phyloP scores from a whole-genome alignment of 1,284 basidiomycete species.

The Phylloporus sp. region DNA sequence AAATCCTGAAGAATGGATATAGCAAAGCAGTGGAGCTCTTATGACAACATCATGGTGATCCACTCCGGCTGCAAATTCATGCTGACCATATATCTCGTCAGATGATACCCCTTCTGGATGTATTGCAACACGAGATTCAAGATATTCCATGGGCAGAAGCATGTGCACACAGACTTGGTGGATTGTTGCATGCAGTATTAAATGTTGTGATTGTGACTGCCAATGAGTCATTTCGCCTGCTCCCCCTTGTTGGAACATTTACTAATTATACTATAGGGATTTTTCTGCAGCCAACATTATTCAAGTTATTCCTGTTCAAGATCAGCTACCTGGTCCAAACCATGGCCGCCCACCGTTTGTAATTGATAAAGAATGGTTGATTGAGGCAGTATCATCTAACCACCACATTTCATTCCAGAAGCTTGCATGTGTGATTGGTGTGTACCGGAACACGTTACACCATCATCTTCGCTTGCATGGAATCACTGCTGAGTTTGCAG shows the following conservation, averaged over 20 bases:
- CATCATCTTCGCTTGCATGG: constrained; percentile 1
- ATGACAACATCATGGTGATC: not conserved
- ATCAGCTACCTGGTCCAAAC: too few species aligned
- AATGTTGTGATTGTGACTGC: too few species aligned
- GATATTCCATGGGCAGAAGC: not conserved
- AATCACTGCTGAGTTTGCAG: constrained; percentile 1
- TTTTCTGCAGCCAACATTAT: too few species aligned
- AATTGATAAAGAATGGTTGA: too few species aligned
- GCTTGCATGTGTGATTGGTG: not conserved
- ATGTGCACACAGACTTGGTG: too few species aligned
- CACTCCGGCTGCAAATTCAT: not conserved
- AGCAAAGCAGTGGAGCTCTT: not conserved
- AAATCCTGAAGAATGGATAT: not conserved
- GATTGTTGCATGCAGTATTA: too few species aligned
- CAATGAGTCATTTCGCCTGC: too few species aligned
- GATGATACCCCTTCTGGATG: not conserved
- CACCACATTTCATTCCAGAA: not conserved
- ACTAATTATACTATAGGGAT: too few species aligned
- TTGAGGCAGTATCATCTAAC: too few species aligned
- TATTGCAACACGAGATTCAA: not conserved
- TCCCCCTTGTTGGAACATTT: too few species aligned
- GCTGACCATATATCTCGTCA: not conserved
- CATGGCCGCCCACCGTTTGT: too few species aligned
- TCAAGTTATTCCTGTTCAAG: too few species aligned
- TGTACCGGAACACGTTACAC: constrained; percentile 11